Evolutionary conservation across 2,329 filamentous ascomycete species (phyloP).

Genomic region (Xylaria polymorpha): DNA sequence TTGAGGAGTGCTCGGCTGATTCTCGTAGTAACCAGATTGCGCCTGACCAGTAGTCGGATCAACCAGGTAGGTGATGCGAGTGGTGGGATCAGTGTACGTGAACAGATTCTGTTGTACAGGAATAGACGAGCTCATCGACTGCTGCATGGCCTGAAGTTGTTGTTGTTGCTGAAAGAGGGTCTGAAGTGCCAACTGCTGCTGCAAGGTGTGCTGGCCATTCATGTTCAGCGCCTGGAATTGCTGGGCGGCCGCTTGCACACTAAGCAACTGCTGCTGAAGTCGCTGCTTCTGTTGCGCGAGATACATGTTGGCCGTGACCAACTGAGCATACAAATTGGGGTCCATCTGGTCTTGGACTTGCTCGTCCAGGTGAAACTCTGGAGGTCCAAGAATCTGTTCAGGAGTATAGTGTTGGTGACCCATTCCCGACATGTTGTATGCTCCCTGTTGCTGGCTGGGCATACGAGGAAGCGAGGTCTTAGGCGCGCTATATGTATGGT

Average conservation of each 20-base stretch:
- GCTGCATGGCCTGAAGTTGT: slow-evolving; percentile 74
- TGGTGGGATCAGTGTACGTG: slow-evolving; percentile 85
- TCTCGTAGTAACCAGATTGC: slow-evolving; percentile 55
- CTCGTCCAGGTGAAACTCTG: slow-evolving; percentile 79
- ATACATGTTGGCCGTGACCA: slow-evolving; percentile 91
- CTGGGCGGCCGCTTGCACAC: slow-evolving; percentile 83
- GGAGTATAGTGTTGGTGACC: slow-evolving; percentile 73
- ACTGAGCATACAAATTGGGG: slow-evolving; percentile 85
- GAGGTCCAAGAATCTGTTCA: slow-evolving; percentile 90
- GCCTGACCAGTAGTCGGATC: slow-evolving; percentile 69
- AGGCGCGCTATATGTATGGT: slow-evolving; percentile 59
- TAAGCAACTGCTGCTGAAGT: slow-evolving; percentile 91
- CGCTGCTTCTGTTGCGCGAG: slow-evolving; percentile 94
- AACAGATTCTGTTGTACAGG: slow-evolving; percentile 80
- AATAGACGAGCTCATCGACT: slow-evolving; percentile 67
- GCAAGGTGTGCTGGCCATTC: slow-evolving; percentile 55
- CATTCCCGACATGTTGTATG: slow-evolving; percentile 46
- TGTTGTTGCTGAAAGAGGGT: slow-evolving; percentile 67
- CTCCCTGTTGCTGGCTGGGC: slow-evolving; percentile 49
- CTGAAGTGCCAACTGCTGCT: slow-evolving; percentile 60
- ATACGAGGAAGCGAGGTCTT: slow-evolving; percentile 67
- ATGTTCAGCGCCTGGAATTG: slow-evolving; percentile 84
- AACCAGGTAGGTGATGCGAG: slow-evolving; percentile 83
- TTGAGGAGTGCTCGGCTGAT: slow-evolving; percentile 56
- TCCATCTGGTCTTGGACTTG: slow-evolving; percentile 81